A percentile compares a stretch with the other conserved stretches of the same genome.
These are phyloP conservation scores for Colletotrichum higginsianum DNA, from an alignment of 2,329 filamentous ascomycete genomes.

Conservation along the genomic window DNA sequence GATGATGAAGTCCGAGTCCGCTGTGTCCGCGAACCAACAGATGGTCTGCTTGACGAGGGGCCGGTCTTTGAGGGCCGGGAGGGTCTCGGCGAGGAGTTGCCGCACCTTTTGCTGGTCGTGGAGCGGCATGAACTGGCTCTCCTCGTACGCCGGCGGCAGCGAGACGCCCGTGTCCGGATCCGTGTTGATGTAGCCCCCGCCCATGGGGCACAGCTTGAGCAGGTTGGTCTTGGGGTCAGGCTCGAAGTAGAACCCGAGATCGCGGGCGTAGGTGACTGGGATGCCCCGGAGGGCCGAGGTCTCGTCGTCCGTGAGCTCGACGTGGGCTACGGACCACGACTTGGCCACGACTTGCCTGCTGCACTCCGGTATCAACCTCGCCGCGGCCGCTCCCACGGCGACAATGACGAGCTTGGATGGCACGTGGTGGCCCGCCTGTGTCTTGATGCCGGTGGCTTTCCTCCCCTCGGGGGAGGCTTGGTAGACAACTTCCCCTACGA, in stretches of 20 bases:
- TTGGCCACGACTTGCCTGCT: slow-evolving; percentile 68
- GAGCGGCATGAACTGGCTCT: slow-evolving; percentile 65
- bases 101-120: slow-evolving; percentile 68
- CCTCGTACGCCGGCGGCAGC: slow-evolving; percentile 43
- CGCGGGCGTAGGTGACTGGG: slow-evolving; percentile 72
- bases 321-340: slow-evolving; percentile 72
- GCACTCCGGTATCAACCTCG: slow-evolving; percentile 63
- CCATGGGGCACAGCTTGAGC: slow-evolving; percentile 73
- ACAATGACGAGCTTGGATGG: slow-evolving; percentile 59
- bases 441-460: slow-evolving; percentile 22
- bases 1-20: slow-evolving; percentile 72
- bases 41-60: slow-evolving; percentile 70
- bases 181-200: slow-evolving; percentile 69
- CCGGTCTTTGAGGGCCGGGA: slow-evolving; percentile 67
- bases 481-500: slow-evolving; percentile 46
- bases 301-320: slow-evolving; percentile 70
- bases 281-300: slow-evolving; percentile 68
- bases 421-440: slow-evolving; percentile 41
- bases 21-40: slow-evolving; percentile 77
- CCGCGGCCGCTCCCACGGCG: slow-evolving; percentile 65
- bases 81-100: slow-evolving; percentile 63
- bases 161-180: slow-evolving; percentile 53
- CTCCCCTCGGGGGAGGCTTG: slow-evolving; percentile 38
- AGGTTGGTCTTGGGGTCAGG: slow-evolving; percentile 71
- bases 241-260: slow-evolving; percentile 77